Conservation (phyloP, 2,329 filamentous ascomycete genomes). For the Trichoderma breve region DNA sequence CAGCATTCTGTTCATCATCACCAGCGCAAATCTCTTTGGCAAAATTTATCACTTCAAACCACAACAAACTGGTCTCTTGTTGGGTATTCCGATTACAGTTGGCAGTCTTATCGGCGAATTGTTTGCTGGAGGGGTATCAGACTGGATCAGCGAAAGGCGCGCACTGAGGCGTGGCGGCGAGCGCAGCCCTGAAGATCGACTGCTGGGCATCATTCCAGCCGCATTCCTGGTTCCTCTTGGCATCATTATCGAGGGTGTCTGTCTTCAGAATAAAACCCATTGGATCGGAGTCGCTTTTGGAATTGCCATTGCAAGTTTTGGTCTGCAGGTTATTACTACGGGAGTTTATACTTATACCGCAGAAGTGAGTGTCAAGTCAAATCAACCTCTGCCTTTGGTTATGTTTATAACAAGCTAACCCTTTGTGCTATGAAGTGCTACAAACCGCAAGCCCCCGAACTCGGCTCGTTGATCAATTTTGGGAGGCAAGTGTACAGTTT, state of each 20-base stretch:
- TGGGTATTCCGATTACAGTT: conserved; percentile 12
- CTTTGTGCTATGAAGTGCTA: not conserved
- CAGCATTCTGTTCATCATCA: conserved; percentile 12
- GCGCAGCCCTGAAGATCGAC: conserved; percentile 10
- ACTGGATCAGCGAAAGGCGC: conserved; percentile 13
- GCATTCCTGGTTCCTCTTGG: not conserved
- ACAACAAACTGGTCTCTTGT: not conserved
- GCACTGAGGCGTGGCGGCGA: conserved; percentile 2
- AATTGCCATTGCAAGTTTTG: conserved; percentile 10
- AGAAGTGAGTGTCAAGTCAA: not conserved
- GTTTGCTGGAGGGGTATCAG: conserved; percentile 12
- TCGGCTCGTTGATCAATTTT: conserved; percentile 6
- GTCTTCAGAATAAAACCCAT: conserved; percentile 9
- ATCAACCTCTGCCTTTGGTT: no score
- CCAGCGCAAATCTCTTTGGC: conserved; percentile 11
- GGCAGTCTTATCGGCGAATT: conserved; percentile 9
- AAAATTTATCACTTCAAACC: conserved; percentile 9
- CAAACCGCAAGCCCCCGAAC: conserved; percentile 9
- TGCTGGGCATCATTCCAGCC: not conserved
- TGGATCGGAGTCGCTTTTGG: conserved; percentile 14
- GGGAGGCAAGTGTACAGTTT: conserved; percentile 9
- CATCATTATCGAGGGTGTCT: conserved; percentile 10
- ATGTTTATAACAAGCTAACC: not conserved
- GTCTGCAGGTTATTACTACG: conserved; percentile 4
- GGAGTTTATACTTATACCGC: conserved; percentile 13